A percentile compares a stretch with the other conserved stretches of the same genome.
These are phyloP conservation scores for Cercospora sp. DNA, from an alignment of 2,329 filamentous ascomycete genomes.

Conservation along the genomic window DNA sequence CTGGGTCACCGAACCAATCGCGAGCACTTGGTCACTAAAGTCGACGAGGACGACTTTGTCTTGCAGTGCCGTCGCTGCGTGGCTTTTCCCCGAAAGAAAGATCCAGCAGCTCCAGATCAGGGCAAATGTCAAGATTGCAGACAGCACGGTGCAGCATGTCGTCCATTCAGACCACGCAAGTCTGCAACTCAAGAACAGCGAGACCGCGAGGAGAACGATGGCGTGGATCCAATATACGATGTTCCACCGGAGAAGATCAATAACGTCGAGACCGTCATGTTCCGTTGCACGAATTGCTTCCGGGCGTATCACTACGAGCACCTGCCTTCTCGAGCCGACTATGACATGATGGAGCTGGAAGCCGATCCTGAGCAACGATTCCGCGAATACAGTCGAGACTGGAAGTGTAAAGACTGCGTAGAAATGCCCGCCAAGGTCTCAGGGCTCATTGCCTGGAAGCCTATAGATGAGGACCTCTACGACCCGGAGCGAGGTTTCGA, in stretches of 20 bases:
- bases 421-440: conserved; percentile 67
- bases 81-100: conserved; percentile 66
- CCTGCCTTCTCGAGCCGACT: conserved; percentile 57
- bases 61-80: conserved; percentile 89
- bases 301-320: conserved; percentile 84
- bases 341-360: conserved; percentile 48
- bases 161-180: conserved; percentile 70
- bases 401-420: conserved; percentile 78
- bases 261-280: conserved; percentile 73
- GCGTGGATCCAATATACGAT: conserved; percentile 70
- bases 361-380: conserved; percentile 63
- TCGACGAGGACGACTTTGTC: conserved; percentile 74
- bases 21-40: conserved; percentile 88
- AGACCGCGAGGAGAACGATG: conserved; percentile 73
- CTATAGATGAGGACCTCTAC: conserved; percentile 60
- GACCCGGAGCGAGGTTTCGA: conserved; percentile 54
- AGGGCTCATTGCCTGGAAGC: conserved; percentile 85
- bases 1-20: conserved; percentile 70
- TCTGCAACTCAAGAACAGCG: conserved; percentile 81
- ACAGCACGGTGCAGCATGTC: conserved; percentile 66
- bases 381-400: conserved; percentile 70
- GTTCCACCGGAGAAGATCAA: conserved; percentile 69
- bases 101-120: conserved; percentile 67
- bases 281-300: conserved; percentile 76
- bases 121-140: conserved; percentile 72